Percentiles rank a stretch among this genome's conserved stretches.
phyloP scores from a whole-genome alignment of 2,329 filamentous ascomycete genomes.

The Passalora sequoiae region DNA sequence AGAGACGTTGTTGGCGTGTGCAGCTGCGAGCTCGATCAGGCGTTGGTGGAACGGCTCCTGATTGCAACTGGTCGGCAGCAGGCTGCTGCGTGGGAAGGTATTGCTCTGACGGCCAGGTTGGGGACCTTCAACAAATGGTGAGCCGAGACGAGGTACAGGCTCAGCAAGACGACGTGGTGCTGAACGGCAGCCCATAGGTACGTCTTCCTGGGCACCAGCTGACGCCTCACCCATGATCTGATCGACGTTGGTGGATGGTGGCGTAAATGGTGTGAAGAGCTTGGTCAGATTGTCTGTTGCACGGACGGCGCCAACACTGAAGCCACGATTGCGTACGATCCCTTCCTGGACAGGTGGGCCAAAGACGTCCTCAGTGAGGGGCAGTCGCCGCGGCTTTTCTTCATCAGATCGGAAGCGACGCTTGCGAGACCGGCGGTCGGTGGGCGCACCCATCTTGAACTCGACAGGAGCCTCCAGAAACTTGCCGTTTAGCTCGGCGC shows the following conservation, averaged over 20 bases:
- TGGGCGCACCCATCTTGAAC: constrained; percentile 46
- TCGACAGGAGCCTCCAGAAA: constrained; percentile 51
- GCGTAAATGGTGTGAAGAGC: constrained; percentile 50
- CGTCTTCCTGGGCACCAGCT: constrained; percentile 10
- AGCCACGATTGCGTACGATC: constrained; percentile 56
- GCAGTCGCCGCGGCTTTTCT: constrained; percentile 42
- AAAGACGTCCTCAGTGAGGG: constrained; percentile 44
- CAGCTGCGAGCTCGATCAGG: constrained; percentile 28
- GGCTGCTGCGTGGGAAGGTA: constrained; percentile 44
- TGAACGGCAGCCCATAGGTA: constrained; percentile 26
- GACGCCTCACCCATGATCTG: constrained; percentile 31
- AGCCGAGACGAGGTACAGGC: constrained; percentile 43
- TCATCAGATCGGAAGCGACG: constrained; percentile 54
- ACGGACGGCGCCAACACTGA: constrained; percentile 55
- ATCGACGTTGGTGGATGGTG: constrained; percentile 28
- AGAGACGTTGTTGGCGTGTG: constrained; percentile 13
- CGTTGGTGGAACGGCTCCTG: constrained; percentile 31
- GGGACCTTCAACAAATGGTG: constrained; percentile 42
- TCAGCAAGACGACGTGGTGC: constrained; percentile 36
- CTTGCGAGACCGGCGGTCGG: constrained; percentile 51
- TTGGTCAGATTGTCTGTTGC: constrained; percentile 49
- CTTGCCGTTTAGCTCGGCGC: constrained; percentile 28
- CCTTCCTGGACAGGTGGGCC: constrained; percentile 48
- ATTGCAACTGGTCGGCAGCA: constrained; percentile 25
- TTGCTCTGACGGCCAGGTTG: constrained; percentile 35